phyloP scores from a whole-genome alignment of 1,139 yeast species.

The Hanseniaspora uvarum region DNA sequence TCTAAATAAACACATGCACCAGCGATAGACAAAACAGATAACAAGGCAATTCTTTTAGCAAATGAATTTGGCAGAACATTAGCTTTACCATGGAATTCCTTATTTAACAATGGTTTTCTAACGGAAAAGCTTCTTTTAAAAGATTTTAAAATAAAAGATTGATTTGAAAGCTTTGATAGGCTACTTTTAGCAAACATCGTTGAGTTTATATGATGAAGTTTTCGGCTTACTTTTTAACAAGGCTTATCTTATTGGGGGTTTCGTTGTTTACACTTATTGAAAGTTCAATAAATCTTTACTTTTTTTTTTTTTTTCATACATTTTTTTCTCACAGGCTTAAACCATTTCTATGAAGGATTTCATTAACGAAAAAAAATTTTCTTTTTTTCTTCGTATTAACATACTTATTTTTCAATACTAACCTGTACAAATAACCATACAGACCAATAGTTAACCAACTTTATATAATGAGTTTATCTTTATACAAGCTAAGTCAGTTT shows the following conservation, averaged over 20 bases:
- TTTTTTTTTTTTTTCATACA: neutral
- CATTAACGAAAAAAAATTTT: neutral
- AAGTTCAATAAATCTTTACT: too few relatives aligned
- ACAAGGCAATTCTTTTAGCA: neutral
- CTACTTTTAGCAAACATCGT: neutral
- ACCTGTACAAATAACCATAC: too few relatives aligned
- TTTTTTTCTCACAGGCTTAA: neutral
- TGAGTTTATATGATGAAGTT: neutral
- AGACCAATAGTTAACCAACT: too few relatives aligned
- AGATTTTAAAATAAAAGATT: neutral
- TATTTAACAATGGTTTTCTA: neutral
- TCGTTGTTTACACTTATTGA: too few relatives aligned
- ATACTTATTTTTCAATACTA: too few relatives aligned
- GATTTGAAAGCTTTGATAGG: neutral
- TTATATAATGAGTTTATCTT: slow-evolving; percentile 55
- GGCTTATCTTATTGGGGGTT: too few relatives aligned
- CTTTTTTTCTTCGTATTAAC: neutral
- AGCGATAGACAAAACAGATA: neutral
- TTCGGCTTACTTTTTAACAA: neutral
- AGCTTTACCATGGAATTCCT: neutral
- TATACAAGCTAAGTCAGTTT: slow-evolving; percentile 70
- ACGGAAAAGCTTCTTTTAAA: neutral
- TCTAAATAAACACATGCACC: slow-evolving; percentile 8
- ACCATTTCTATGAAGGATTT: neutral
- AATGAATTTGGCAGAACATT: neutral